These are phyloP conservation scores for Quercus variabilis DNA, from an alignment of 306 rosid species.

Conservation along the genomic window DNA sequence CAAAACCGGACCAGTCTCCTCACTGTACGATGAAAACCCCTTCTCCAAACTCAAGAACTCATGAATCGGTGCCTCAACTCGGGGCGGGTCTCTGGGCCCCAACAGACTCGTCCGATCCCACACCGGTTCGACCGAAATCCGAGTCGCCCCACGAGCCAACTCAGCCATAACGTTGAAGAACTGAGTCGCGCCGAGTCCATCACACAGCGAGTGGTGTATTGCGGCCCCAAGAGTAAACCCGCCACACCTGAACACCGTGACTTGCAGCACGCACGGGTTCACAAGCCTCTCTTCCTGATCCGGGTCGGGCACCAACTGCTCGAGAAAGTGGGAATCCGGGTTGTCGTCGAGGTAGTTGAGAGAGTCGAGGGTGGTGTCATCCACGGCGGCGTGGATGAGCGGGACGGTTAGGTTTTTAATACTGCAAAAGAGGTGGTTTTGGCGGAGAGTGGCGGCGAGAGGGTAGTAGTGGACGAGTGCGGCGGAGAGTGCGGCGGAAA, in stretches of 20 bases:
- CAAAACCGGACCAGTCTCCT: constrained; percentile 30
- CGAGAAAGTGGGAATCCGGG: constrained; percentile 37
- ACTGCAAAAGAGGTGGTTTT: constrained; percentile 37
- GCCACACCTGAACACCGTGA: constrained; percentile 69
- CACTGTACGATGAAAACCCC: constrained; percentile 41
- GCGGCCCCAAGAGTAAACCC: constrained; percentile 80
- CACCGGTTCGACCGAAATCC: constrained; percentile 34
- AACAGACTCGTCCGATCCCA: constrained; percentile 55
- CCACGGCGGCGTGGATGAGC: constrained; percentile 44
- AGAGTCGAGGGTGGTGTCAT: constrained; percentile 47
- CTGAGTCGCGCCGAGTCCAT: constrained; percentile 69
- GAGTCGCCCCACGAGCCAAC: constrained; percentile 61
- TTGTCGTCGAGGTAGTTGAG: constrained; percentile 46
- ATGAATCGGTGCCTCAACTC: constrained; percentile 35
- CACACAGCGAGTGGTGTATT: constrained; percentile 63
- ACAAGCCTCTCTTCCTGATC: constrained; percentile 37
- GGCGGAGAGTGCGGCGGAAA: constrained; percentile 58
- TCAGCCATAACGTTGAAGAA: constrained; percentile 75
- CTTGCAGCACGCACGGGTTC: constrained; percentile 62
- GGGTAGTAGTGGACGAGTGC: constrained; percentile 70
- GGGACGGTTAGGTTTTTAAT: constrained; percentile 51
- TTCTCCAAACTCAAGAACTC: constrained; percentile 52
- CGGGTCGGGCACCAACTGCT: constrained; percentile 67
- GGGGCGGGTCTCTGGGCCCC: constrained; percentile 49
- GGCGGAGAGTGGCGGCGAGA: constrained; percentile 63